A percentile compares a stretch with the other conserved stretches of the same genome.
phyloP scores from a whole-genome alignment of 2,329 filamentous ascomycete species.

The Aspergillus ochraceus region DNA sequence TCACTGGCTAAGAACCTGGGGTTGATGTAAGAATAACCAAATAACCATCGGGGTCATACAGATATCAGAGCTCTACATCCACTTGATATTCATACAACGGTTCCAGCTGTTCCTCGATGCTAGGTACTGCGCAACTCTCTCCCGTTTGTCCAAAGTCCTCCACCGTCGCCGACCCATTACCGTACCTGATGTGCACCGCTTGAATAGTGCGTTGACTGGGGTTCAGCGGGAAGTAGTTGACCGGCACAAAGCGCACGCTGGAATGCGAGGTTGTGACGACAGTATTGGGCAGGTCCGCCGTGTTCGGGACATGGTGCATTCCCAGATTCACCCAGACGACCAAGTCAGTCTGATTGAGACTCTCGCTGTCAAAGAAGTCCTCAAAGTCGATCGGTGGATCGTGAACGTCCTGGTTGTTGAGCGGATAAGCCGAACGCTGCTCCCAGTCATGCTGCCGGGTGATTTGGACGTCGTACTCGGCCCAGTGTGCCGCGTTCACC shows the following conservation, averaged over 20 bases:
- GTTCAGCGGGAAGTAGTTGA: conserved; percentile 13
- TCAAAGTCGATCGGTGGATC: conserved; percentile 13
- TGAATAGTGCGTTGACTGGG: conserved; percentile 11
- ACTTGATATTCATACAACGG: conserved; percentile 13
- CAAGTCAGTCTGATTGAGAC: conserved; percentile 15
- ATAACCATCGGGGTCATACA: too few relatives aligned
- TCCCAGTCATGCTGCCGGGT: conserved; percentile 15
- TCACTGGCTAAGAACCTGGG: too few relatives aligned
- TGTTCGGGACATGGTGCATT: conserved; percentile 60
- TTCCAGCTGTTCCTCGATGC: conserved; percentile 8
- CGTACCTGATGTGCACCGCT: conserved; percentile 11
- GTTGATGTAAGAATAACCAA: too few relatives aligned
- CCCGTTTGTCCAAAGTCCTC: conserved; percentile 11
- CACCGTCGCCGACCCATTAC: conserved; percentile 7
- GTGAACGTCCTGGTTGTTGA: conserved; percentile 15
- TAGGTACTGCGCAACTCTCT: conserved; percentile 5
- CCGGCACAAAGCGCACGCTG: conserved; percentile 15
- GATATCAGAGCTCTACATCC: conserved; percentile 1
- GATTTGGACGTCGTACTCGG: conserved; percentile 14
- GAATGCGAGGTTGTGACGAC: conserved; percentile 32
- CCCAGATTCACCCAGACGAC: conserved; percentile 58
- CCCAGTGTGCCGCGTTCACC: conserved; percentile 11
- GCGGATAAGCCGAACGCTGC: conserved; percentile 5
- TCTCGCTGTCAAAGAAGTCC: conserved; percentile 13
- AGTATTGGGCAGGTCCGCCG: conserved; percentile 56